Conservation (phyloP, 2,329 filamentous ascomycete species). For the Ophiostoma perfectum region DNA sequence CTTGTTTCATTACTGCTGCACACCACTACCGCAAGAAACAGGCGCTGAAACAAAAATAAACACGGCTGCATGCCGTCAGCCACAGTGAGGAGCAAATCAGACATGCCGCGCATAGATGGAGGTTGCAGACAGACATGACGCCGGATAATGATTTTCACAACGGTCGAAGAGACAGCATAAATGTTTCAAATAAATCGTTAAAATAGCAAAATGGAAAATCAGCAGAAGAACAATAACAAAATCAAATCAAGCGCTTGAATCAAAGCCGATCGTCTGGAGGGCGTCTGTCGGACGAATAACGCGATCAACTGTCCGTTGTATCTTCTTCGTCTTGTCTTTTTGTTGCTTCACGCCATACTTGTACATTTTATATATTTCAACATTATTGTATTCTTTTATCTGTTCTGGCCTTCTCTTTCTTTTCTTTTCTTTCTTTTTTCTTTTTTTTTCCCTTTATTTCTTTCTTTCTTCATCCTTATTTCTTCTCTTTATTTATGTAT, state of each 20-base stretch:
- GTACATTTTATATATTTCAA: neutral
- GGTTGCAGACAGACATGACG: neutral
- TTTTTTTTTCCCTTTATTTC: neutral
- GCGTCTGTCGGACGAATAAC: slow-evolving; percentile 3
- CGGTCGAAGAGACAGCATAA: too few relatives aligned
- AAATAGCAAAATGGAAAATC: too few relatives aligned
- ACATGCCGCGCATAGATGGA: neutral
- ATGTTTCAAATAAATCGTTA: too few relatives aligned
- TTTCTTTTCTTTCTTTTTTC: neutral
- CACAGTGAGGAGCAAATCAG: slow-evolving; percentile 5
- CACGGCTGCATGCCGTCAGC: slow-evolving; percentile 9
- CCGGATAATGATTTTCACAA: neutral
- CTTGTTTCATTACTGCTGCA: neutral
- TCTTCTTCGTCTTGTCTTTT: neutral
- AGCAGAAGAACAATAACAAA: neutral
- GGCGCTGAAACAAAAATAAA: slow-evolving; percentile 9
- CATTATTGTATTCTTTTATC: neutral
- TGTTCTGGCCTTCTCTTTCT: neutral
- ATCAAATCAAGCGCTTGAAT: slow-evolving; percentile 3
- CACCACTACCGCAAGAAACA: neutral
- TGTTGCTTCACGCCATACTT: neutral
- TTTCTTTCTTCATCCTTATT: neutral
- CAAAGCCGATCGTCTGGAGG: neutral
- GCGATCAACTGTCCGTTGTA: neutral
- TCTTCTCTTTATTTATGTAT: too few relatives aligned